Conservation (phyloP, 208 protist genomes). For the Leishmania major region DNA sequence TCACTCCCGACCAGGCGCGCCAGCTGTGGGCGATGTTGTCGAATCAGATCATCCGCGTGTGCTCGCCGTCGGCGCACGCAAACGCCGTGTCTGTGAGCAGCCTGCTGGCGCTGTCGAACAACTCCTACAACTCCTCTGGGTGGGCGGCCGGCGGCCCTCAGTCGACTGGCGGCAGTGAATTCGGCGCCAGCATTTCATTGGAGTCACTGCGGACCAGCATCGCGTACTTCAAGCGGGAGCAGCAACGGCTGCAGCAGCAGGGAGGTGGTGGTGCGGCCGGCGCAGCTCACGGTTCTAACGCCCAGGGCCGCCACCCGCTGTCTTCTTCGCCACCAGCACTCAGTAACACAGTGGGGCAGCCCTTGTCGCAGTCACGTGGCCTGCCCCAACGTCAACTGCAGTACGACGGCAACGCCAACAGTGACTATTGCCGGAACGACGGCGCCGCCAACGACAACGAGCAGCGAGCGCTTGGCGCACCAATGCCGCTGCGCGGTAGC, state of each 20-base stretch:
- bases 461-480: not conserved
- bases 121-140: constrained; percentile 18
- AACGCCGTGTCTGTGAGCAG: constrained; percentile 39
- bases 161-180: constrained; percentile 8
- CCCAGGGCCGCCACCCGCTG: not conserved
- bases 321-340: constrained; percentile 8
- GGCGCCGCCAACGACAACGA: not conserved
- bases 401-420: not conserved
- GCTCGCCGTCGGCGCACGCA: constrained; percentile 24
- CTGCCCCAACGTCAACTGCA: not conserved
- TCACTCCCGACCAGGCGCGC: constrained; percentile 80
- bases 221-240: constrained; percentile 71
- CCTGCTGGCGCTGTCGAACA: constrained; percentile 44
- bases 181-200: constrained; percentile 68
- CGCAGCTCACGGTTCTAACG: not conserved
- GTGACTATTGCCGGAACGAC: constrained; percentile 17
- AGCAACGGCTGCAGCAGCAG: constrained; percentile 44
- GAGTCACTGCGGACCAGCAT: constrained; percentile 76
- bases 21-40: constrained; percentile 90
- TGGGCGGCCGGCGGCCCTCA: constrained; percentile 1
- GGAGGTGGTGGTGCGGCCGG: not conserved
- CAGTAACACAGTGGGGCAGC: not conserved
- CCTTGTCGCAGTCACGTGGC: not conserved
- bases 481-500: constrained; percentile 6
- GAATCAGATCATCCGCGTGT: constrained; percentile 75